Evolutionary conservation across 768 basidiomycete species (phyloP).

Genomic region (Pulveroboletus sp.): DNA sequence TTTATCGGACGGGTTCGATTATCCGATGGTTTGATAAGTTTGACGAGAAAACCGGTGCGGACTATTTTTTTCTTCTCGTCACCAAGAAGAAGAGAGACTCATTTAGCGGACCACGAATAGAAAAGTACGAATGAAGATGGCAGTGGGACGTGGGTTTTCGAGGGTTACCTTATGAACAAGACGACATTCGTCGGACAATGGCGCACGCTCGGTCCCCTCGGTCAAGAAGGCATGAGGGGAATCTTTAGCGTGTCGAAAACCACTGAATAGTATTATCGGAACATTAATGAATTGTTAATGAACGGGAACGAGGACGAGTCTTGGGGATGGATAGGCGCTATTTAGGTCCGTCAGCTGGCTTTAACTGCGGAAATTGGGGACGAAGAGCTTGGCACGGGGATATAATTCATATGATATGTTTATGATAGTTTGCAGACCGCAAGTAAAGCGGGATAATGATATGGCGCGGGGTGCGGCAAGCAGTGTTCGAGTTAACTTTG

Average conservation of each 20-base stretch:
- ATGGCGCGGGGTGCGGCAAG: conserved; percentile 8
- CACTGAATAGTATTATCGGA: conserved; percentile 26
- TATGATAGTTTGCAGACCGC: conserved; percentile 10
- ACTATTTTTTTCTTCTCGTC: conserved; percentile 5
- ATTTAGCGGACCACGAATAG: conserved; percentile 25
- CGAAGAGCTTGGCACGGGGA: conserved; percentile 13
- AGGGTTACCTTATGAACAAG: conserved; percentile 51
- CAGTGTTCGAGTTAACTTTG: conserved; percentile 23
- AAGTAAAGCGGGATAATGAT: conserved; percentile 10
- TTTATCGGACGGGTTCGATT: conserved; percentile 56
- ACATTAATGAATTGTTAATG: conserved; percentile 27
- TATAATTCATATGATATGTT: conserved; percentile 8
- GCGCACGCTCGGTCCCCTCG: conserved; percentile 36
- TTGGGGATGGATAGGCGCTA: not conserved
- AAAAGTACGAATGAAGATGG: conserved; percentile 38
- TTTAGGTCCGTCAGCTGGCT: conserved; percentile 5
- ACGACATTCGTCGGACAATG: conserved; percentile 54
- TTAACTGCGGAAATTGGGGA: conserved; percentile 26
- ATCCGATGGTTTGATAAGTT: conserved; percentile 55
- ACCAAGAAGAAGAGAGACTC: not conserved
- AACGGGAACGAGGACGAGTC: conserved; percentile 17
- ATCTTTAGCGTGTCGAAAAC: conserved; percentile 58
- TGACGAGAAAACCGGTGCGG: conserved; percentile 62
- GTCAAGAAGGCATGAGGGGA: conserved; percentile 40
- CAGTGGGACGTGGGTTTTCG: conserved; percentile 54